Conservation (phyloP, 2,329 filamentous ascomycete genomes). For the Trichophyton schoenleinii region DNA sequence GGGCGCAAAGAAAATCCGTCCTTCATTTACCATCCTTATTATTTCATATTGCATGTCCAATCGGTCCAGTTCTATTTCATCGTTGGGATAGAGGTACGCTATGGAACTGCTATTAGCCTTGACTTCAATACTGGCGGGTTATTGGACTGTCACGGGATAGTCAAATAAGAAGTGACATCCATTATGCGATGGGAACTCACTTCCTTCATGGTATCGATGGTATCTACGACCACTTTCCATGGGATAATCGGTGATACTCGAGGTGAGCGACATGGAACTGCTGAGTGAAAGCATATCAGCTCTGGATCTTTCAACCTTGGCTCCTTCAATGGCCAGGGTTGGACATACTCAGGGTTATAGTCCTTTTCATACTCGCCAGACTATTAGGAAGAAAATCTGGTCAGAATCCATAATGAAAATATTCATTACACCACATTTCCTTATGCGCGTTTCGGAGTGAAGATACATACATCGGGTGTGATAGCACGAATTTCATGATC, state of each 20-base stretch:
- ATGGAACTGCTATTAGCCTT: neutral
- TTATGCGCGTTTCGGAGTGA: neutral
- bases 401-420: neutral
- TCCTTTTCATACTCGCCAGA: neutral
- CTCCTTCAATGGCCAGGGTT: neutral
- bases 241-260: conserved; percentile 11
- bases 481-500: neutral
- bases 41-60: conserved; percentile 45
- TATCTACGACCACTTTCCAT: conserved; percentile 33
- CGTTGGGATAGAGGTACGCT: conserved; percentile 38
- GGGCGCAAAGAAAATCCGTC: conserved; percentile 37
- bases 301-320: neutral
- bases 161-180: neutral
- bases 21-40: conserved; percentile 36
- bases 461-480: neutral
- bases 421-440: neutral
- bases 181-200: neutral
- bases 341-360: conserved; percentile 4
- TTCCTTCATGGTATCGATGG: conserved; percentile 33
- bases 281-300: neutral
- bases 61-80: conserved; percentile 43
- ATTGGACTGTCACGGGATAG: neutral
- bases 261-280: conserved; percentile 6
- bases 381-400: neutral
- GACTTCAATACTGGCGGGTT: neutral